Evolutionary conservation across 768 basidiomycete genomes (phyloP).

Genomic region (Mycena polygramma): DNA sequence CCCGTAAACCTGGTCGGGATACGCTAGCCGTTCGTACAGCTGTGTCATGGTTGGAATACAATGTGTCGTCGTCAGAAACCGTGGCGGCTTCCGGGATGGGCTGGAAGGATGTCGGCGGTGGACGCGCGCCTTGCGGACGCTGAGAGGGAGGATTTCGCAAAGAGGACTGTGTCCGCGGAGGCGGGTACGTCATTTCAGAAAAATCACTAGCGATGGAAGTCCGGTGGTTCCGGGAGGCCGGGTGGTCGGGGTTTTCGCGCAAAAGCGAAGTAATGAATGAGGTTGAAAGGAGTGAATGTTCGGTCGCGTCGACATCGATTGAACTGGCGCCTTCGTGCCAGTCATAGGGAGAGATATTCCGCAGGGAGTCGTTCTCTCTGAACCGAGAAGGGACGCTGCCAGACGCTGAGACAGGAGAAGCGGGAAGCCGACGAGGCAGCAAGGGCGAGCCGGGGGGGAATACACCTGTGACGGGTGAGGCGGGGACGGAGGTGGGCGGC

Average conservation of each 20-base stretch:
- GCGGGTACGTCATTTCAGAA: slow-evolving; percentile 70
- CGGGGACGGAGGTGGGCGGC: slow-evolving; percentile 63
- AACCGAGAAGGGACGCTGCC: slow-evolving; percentile 11
- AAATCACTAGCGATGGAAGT: slow-evolving; percentile 59
- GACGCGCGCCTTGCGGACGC: slow-evolving; percentile 42
- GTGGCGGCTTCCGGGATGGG: slow-evolving; percentile 45
- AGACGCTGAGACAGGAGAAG: slow-evolving; percentile 16
- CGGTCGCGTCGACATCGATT: slow-evolving; percentile 67
- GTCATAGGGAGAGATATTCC: slow-evolving; percentile 58
- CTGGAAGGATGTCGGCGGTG: slow-evolving; percentile 53
- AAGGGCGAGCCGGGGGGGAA: slow-evolving; percentile 43
- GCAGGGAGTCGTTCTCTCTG: slow-evolving; percentile 22
- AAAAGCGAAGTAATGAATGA: slow-evolving; percentile 73
- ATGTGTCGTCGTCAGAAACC: slow-evolving; percentile 53
- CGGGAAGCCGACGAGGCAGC: slow-evolving; percentile 36
- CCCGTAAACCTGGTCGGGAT: slow-evolving; percentile 28
- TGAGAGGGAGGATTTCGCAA: slow-evolving; percentile 33
- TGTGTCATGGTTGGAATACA: slow-evolving; percentile 49
- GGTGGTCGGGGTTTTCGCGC: slow-evolving; percentile 54
- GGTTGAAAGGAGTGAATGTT: slow-evolving; percentile 70
- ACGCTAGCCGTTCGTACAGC: slow-evolving; percentile 45
- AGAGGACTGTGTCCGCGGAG: slow-evolving; percentile 42
- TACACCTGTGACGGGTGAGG: slow-evolving; percentile 53
- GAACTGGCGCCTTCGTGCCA: slow-evolving; percentile 75
- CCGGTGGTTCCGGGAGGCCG: slow-evolving; percentile 43